These are phyloP conservation scores for Solanum corneliomulleri DNA, from an alignment of 257 asterid species.

Conservation along the genomic window DNA sequence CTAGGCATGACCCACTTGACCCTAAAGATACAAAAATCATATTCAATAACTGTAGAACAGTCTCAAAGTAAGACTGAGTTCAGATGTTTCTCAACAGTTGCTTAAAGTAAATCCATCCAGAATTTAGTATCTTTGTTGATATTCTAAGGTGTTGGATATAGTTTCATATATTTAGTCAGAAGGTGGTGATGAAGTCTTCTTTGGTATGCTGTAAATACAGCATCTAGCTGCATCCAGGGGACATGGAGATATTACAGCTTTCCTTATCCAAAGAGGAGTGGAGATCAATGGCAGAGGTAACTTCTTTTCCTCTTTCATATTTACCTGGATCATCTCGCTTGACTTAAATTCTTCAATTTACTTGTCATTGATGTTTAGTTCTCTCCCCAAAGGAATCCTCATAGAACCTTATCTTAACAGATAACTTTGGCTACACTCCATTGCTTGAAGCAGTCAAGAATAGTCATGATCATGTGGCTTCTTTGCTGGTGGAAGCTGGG, in stretches of 20 bases:
- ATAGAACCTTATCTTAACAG: constrained; percentile 8
- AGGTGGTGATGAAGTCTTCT: background rate
- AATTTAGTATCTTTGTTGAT: background rate
- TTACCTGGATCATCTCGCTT: background rate
- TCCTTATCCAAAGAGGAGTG: constrained; percentile 36
- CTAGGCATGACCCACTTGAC: background rate
- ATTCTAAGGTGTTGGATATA: background rate
- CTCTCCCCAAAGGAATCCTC: background rate
- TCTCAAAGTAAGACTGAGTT: background rate
- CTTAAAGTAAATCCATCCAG: background rate
- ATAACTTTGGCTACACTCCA: constrained; percentile 44
- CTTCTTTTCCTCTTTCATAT: background rate
- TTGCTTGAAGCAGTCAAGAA: constrained; percentile 55
- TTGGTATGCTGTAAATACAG: constrained; percentile 12
- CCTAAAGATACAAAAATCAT: background rate
- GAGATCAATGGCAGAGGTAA: constrained; percentile 38
- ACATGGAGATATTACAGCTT: constrained; percentile 29
- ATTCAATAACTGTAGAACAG: background rate
- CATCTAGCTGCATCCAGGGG: constrained; percentile 67
- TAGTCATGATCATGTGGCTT: constrained; percentile 37
- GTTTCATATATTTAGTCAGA: background rate
- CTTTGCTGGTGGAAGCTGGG: constrained; percentile 38
- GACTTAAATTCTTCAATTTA: background rate
- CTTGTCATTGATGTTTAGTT: background rate
- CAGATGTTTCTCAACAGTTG: background rate